phyloP scores from a whole-genome alignment of 805 yeast genomes.

The Candida methanosorbosa region DNA sequence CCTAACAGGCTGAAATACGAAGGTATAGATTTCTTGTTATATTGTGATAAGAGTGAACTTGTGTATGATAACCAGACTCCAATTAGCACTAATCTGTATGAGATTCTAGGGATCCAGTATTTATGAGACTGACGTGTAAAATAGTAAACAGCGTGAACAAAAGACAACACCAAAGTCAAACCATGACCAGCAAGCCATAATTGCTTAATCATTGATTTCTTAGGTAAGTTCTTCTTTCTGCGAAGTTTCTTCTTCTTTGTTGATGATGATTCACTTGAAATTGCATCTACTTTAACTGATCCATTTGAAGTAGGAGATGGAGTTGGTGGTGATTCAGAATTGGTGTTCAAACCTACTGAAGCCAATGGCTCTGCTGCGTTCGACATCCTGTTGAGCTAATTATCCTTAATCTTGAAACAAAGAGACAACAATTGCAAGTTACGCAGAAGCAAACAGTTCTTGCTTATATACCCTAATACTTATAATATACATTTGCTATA shows the following conservation, averaged over 20 bases:
- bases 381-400: too few species aligned
- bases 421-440: too few species aligned
- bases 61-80: constrained; percentile 48
- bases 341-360: too few species aligned
- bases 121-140: constrained; percentile 26
- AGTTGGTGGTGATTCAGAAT: background rate
- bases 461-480: too few species aligned
- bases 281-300: too few species aligned
- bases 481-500: too few species aligned
- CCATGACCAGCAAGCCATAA: constrained; percentile 54
- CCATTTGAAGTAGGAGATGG: too few species aligned
- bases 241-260: constrained; percentile 22
- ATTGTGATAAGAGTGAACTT: constrained; percentile 48
- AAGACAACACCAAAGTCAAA: constrained; percentile 35
- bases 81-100: constrained; percentile 45
- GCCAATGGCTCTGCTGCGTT: too few species aligned
- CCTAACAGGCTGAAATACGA: constrained; percentile 56
- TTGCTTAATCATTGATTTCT: constrained; percentile 33
- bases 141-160: constrained; percentile 24
- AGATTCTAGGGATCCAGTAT: constrained; percentile 36
- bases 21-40: constrained; percentile 50
- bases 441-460: too few species aligned
- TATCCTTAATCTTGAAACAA: too few species aligned
- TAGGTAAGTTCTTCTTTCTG: constrained; percentile 23
- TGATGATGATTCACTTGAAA: too few species aligned